Evolutionary conservation across 2,329 filamentous ascomycete species (phyloP).

Genomic region (Cercospora sp.): DNA sequence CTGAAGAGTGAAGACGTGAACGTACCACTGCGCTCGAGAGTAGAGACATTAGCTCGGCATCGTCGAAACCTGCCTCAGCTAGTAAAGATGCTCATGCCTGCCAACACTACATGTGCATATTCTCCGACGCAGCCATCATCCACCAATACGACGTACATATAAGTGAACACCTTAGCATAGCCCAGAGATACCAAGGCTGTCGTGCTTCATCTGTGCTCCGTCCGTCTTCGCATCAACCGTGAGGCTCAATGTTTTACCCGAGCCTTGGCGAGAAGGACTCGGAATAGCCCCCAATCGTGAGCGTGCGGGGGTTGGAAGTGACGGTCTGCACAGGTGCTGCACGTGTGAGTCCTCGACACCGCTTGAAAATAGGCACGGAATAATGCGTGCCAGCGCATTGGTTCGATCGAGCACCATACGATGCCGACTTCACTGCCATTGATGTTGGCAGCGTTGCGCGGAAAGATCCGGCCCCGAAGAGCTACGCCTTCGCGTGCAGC

Average conservation of each 20-base stretch:
- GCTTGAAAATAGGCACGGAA: background rate
- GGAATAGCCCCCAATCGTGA: background rate
- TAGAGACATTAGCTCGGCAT: background rate
- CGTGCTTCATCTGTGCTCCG: background rate
- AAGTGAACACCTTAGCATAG: background rate
- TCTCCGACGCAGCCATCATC: background rate
- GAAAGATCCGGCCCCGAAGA: background rate
- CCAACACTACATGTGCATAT: background rate
- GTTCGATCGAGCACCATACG: background rate
- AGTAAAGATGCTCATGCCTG: background rate
- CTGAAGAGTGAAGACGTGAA: background rate
- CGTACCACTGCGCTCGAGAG: background rate
- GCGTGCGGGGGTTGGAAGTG: background rate
- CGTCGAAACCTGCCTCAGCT: background rate
- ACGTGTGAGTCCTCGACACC: background rate
- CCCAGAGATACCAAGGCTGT: background rate
- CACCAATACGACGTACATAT: background rate
- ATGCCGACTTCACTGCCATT: background rate
- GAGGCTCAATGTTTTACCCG: constrained; percentile 7
- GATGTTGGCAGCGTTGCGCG: background rate
- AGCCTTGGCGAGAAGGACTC: background rate
- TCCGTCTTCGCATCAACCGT: background rate
- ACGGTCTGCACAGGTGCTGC: background rate
- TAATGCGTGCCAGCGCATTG: constrained; percentile 6
- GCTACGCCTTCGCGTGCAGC: background rate